Evolutionary conservation across 257 asterid genomes (phyloP).

Genomic region (Ballota nigra): DNA sequence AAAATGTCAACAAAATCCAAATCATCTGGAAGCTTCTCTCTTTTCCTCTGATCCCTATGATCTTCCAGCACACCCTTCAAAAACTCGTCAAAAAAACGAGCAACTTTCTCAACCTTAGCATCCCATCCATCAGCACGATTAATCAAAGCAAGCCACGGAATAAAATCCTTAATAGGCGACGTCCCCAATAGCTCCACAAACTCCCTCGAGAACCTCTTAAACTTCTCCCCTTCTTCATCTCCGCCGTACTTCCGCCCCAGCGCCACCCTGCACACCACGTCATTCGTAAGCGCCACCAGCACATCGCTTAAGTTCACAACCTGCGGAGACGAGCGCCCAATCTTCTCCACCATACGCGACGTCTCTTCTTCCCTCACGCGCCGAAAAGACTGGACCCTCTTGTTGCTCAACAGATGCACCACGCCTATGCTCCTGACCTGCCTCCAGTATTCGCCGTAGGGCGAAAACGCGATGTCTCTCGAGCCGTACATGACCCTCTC

Average conservation of each 20-base stretch:
- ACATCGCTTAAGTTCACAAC: constrained; percentile 31
- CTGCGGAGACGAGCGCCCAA: not conserved
- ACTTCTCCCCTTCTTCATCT: constrained; percentile 23
- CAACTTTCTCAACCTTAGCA: constrained; percentile 30
- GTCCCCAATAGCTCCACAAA: constrained; percentile 26
- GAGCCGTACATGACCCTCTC: constrained; percentile 21
- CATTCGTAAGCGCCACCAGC: constrained; percentile 25
- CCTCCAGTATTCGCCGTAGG: constrained; percentile 52
- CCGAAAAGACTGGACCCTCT: constrained; percentile 36
- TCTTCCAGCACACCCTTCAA: constrained; percentile 34
- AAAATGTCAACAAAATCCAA: constrained; percentile 38
- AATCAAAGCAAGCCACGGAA: constrained; percentile 44
- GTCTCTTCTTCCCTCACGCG: constrained; percentile 42
- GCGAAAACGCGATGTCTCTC: constrained; percentile 35
- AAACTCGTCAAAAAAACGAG: constrained; percentile 42
- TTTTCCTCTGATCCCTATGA: constrained; percentile 15
- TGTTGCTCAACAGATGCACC: constrained; percentile 45
- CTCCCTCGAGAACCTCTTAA: constrained; percentile 9
- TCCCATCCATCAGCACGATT: constrained; percentile 28
- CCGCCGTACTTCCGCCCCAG: constrained; percentile 37
- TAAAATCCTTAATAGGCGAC: constrained; percentile 23
- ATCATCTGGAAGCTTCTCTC: not conserved
- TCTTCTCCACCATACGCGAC: constrained; percentile 34
- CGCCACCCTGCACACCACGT: constrained; percentile 36
- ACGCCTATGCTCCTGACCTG: constrained; percentile 36